Evolutionary conservation across 139 green algal genomes (phyloP).

Genomic region (Yamagishiella unicocca): DNA sequence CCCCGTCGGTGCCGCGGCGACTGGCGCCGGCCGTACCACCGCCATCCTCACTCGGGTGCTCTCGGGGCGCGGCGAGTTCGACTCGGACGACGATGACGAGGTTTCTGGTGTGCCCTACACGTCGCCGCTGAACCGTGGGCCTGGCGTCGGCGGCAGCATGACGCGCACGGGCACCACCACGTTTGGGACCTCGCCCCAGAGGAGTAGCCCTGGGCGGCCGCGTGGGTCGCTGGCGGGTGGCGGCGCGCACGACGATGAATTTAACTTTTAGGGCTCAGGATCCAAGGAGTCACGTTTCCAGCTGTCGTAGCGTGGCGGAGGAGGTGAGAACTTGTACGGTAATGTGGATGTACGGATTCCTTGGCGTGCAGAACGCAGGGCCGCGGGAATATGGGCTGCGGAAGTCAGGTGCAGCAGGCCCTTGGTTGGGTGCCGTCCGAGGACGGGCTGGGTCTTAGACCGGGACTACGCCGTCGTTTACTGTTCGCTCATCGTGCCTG

Average conservation of each 20-base stretch:
- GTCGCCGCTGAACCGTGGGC: background rate
- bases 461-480: too few species aligned
- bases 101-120: background rate
- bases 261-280: slow-evolving; percentile 22
- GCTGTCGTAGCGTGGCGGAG: too few species aligned
- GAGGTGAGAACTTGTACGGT: too few species aligned
- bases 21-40: background rate
- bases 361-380: too few species aligned
- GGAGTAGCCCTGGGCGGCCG: background rate
- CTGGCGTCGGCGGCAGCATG: background rate
- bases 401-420: too few species aligned
- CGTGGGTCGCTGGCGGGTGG: background rate
- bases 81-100: slow-evolving; percentile 28
- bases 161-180: background rate
- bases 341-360: too few species aligned
- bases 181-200: background rate
- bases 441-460: too few species aligned
- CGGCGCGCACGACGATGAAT: slow-evolving; percentile 18
- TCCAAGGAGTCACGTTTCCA: too few species aligned
- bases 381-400: too few species aligned
- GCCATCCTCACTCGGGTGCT: background rate
- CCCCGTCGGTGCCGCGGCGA: background rate
- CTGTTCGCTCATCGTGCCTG: too few species aligned
- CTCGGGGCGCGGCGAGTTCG: background rate
- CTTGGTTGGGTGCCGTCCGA: too few species aligned